Conservation (phyloP, 2,329 filamentous ascomycete species). For the Bimuria novae-zelandiae region DNA sequence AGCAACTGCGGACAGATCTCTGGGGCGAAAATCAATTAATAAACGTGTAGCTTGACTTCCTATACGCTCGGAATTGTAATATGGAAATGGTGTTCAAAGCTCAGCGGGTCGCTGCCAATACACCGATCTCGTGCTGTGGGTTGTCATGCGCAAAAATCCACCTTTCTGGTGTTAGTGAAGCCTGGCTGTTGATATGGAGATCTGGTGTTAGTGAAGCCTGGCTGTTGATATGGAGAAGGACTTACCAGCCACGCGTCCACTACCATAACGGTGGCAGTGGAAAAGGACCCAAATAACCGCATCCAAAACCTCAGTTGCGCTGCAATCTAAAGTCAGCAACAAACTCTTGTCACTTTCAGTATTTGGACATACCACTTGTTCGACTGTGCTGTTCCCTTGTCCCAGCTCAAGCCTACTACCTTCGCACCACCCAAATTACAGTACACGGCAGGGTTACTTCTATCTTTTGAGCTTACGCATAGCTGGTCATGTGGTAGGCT, state of each 20-base stretch:
- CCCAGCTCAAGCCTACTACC: too few relatives aligned
- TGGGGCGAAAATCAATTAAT: background rate
- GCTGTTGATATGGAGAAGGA: background rate
- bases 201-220: background rate
- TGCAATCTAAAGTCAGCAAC: background rate
- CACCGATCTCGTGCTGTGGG: background rate
- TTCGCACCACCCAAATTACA: too few relatives aligned
- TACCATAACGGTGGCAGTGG: background rate
- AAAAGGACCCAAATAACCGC: background rate
- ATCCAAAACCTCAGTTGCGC: background rate
- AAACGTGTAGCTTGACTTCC: background rate
- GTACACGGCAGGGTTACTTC: too few relatives aligned
- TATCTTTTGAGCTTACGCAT: too few relatives aligned
- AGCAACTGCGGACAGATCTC: constrained; percentile 8
- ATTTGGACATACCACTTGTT: too few relatives aligned
- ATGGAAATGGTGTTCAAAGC: background rate
- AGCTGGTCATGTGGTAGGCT: too few relatives aligned
- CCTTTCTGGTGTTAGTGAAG: background rate
- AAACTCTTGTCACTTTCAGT: too few relatives aligned
- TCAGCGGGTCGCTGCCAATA: background rate
- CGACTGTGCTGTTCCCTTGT: too few relatives aligned
- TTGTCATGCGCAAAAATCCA: background rate
- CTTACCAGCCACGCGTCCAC: background rate
- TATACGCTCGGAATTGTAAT: background rate
- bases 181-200: background rate